Evolutionary conservation across 305 asterid species (phyloP).

Genomic region (Fraxinus sp.): DNA sequence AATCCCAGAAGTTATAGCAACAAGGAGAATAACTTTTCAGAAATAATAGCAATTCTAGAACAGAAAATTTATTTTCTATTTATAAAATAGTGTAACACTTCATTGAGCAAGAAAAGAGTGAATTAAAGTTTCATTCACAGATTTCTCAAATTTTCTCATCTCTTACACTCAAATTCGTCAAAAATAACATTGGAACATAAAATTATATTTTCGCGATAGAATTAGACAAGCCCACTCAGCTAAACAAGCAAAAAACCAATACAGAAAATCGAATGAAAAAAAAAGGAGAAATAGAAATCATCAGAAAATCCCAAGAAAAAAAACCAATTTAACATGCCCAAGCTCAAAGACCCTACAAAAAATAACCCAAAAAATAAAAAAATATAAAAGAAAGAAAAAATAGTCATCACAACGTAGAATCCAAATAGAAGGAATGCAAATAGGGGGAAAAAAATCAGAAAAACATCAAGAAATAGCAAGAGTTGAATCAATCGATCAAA

Average conservation of each 20-base stretch:
- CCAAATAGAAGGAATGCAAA: background rate
- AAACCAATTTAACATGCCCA: background rate
- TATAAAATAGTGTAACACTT: background rate
- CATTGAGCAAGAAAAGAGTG: background rate
- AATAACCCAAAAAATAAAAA: background rate
- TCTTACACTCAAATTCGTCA: background rate
- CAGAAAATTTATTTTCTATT: background rate
- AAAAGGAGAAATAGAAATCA: background rate
- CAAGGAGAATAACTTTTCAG: background rate
- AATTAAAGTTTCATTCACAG: background rate
- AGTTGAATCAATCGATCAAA: conserved; percentile 23
- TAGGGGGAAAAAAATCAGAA: conserved; percentile 1
- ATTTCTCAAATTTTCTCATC: background rate
- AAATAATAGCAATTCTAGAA: background rate
- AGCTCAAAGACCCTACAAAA: background rate
- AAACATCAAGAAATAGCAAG: conserved; percentile 3
- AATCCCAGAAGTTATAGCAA: background rate
- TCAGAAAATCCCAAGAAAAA: background rate
- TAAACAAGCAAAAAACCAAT: conserved; percentile 12
- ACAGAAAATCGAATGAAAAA: background rate
- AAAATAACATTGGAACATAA: conserved; percentile 6
- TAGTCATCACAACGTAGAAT: background rate
- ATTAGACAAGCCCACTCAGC: conserved; percentile 12
- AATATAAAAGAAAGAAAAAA: background rate
- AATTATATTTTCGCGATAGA: conserved; percentile 6